Base-by-base conservation (phyloP, 23 red algal genomes). In the Gracilaria vermiculophylla region DNA sequence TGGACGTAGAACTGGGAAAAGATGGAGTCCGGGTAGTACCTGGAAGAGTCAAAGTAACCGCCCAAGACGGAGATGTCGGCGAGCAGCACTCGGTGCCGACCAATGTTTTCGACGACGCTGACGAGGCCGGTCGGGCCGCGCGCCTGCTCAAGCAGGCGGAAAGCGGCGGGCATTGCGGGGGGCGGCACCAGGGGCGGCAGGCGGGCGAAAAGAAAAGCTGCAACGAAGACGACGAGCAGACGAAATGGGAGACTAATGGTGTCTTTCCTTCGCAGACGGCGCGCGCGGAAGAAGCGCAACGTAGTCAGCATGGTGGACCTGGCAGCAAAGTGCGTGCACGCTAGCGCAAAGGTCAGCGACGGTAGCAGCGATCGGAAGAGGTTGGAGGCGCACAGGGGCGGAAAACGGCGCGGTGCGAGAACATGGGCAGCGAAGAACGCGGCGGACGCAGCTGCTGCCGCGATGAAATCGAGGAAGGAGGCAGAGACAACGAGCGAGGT, bases 1-100 rank as follows among this genome's bases (percentile, higher is more conserved):
- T 91, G 87, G 33, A 91, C 87, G 47, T 91, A 81, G 53, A 91
- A 91, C 47, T 91, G 87, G 58, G 61, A 61, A 35, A 91, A 91
- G 19, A 91, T 81, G 42, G 75, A 70, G 50, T 81, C 74, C 20
- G 42, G 75, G 34, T 27, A 57, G 55, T 42, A 91, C 27, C 52
- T 60, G 11, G 58, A 60, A 17, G 37, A 3, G 17, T 52, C 71
- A 48, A 78, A 66, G 44, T 62, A 62, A 60, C 87, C 87, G 25
- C 87, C 87, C 27, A 91, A 42, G 60, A 91, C 87, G 12, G 87
- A 91, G 20, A 81, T 40, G 33, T 91, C 87, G 20, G 75, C 74
- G 8, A 74, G 76, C 4, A 91, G 58, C 36, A 79, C 28, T 21
- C 87, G 56, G 31, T 69, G 72, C 60, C 49, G 24, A 4, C 62